Evolutionary conservation across 345 rosid genomes (phyloP).

Genomic region (Ricinus communis): DNA sequence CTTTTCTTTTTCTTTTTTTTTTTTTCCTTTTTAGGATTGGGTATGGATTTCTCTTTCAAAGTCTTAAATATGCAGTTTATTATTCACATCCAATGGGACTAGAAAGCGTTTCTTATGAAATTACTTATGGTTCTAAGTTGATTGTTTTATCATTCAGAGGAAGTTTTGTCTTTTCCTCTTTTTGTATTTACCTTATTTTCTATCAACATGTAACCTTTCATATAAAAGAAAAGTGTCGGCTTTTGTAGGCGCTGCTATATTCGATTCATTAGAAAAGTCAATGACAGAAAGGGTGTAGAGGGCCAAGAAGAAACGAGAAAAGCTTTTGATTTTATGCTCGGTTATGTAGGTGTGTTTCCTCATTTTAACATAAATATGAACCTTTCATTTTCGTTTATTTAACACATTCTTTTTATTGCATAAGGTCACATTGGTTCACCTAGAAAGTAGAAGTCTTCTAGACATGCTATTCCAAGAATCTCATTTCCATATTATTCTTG

Average conservation of each 20-base stretch:
- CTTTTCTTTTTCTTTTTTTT: too few relatives aligned
- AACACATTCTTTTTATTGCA: background rate
- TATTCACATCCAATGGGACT: background rate
- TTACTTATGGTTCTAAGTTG: background rate
- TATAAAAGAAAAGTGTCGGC: slow-evolving; percentile 14
- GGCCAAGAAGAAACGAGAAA: slow-evolving; percentile 92
- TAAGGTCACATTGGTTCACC: background rate
- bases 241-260: slow-evolving; percentile 86
- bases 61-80: background rate
- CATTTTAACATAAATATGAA: slow-evolving; percentile 2
- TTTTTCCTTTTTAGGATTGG: background rate
- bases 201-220: background rate
- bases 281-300: slow-evolving; percentile 83
- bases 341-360: slow-evolving; percentile 67
- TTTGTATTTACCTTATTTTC: background rate
- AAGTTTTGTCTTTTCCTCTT: background rate
- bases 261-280: slow-evolving; percentile 84
- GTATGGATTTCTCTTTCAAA: background rate
- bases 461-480: background rate
- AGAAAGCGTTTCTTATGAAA: background rate
- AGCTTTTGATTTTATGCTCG: slow-evolving; percentile 90
- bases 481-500: background rate
- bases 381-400: background rate
- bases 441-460: background rate
- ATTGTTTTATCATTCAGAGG: background rate